Evolutionary conservation across 1,139 yeast species (phyloP).

Genomic region (Ogataea hybrid): DNA sequence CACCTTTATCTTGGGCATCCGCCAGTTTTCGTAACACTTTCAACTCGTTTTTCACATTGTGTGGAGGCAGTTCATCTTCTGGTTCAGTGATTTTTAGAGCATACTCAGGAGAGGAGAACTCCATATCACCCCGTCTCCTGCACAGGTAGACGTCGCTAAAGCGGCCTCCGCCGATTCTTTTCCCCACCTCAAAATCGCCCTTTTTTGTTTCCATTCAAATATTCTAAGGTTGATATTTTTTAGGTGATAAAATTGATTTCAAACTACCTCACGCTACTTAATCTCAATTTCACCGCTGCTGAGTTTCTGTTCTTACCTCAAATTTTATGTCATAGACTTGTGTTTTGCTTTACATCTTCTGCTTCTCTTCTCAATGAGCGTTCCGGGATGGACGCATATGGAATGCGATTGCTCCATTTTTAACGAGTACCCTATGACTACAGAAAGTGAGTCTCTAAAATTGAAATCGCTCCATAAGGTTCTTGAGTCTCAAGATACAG

Average conservation of each 20-base stretch:
- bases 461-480: constrained; percentile 42
- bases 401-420: constrained; percentile 47
- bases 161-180: constrained; percentile 32
- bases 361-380: constrained; percentile 4
- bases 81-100: constrained; percentile 47
- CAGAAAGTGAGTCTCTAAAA: constrained; percentile 41
- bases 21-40: constrained; percentile 32
- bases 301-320: neutral
- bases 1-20: constrained; percentile 2
- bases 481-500: constrained; percentile 31
- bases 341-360: neutral
- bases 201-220: constrained; percentile 8
- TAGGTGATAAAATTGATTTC: neutral
- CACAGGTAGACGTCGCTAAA: constrained; percentile 36
- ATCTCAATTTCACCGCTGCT: neutral
- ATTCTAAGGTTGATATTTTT: neutral
- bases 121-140: constrained; percentile 13
- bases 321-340: neutral
- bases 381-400: constrained; percentile 47
- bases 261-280: neutral
- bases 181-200: constrained; percentile 15
- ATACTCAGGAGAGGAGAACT: constrained; percentile 8
- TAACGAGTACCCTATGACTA: constrained; percentile 42
- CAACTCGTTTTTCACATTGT: constrained; percentile 43
- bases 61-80: constrained; percentile 51